Evolutionary conservation across 495 filamentous ascomycete genomes (phyloP), one percentile per base, ranked within the genome.

Genomic region (Hypoxylon intermedium): DNA sequence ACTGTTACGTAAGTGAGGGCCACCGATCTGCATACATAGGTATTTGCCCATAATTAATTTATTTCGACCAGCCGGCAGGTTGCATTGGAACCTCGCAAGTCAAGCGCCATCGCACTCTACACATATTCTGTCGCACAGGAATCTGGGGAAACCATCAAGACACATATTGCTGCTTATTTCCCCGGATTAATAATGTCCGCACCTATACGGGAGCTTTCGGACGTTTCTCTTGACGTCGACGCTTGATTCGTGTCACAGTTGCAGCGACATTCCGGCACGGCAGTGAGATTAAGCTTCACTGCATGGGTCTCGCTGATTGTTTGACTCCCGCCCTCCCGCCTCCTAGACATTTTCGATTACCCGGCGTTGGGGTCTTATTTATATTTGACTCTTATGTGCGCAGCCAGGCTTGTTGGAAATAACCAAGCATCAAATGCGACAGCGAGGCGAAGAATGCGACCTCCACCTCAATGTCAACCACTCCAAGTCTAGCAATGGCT

Each of bases 101-200:
- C 21, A 40, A 26, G n/a, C n/a, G n/a, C n/a, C 20, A 42, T 12
- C 21, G 20, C 30, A 43, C 6, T 40, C 18, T 34, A 47, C 30
- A 3, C 24, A 1, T 31, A 38, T 64, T 64, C 31, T 54, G 36
- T 51, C 51, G 44, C 31, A 40, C 46, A 20, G 57, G 24, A 65
- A 53, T 52, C 62, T 43, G 62, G 62, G 55, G 62, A 60, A 63
- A 34, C 51, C 61, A 54, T 59, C 49, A 58, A 53, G 33, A 20
- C 44, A 50, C 21, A 46, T 41, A 54, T 58, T 42, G 40, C 6
- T 42, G 45, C 46, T 59, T 56, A 38, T 56, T 55, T 51, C 62
- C 46, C 56, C 56, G 28, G 56, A 57, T 57, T 52, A 56, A 38
- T 52, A 51, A 36, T 20, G 16, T 40, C 40, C 31, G 45, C 16